Evolutionary conservation across 139 green algal species (phyloP).

Genomic region (Diplosphaera chodatii): DNA sequence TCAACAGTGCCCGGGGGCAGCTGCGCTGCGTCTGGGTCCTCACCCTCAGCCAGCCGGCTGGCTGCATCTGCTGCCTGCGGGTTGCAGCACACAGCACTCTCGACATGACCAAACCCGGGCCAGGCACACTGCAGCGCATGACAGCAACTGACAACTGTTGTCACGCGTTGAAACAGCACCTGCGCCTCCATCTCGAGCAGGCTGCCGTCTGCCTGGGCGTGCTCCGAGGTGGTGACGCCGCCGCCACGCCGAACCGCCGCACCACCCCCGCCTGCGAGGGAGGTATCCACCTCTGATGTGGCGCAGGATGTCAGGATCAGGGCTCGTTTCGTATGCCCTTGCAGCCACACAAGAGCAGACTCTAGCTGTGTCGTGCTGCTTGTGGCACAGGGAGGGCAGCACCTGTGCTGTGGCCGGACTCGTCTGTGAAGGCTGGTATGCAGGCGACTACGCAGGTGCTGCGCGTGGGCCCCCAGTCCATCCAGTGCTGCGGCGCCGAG

Average conservation of each 20-base stretch:
- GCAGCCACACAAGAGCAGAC: no score
- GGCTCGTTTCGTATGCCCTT: no score
- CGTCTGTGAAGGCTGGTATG: constrained; percentile 78
- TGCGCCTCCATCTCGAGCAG: neutral
- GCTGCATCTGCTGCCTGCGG: constrained; percentile 6
- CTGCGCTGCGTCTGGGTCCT: constrained; percentile 22
- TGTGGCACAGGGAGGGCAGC: no score
- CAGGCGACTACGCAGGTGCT: constrained; percentile 88
- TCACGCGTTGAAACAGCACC: no score
- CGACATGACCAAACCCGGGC: no score
- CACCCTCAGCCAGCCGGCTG: constrained; percentile 4
- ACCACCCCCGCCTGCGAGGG: constrained; percentile 20
- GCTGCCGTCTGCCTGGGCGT: constrained; percentile 54
- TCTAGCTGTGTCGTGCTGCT: no score
- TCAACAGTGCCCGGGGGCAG: constrained; percentile 44
- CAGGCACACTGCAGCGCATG: no score
- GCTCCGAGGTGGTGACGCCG: constrained; percentile 60
- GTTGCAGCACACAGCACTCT: no score
- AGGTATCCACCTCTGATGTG: no score
- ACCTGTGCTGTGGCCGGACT: constrained; percentile 41
- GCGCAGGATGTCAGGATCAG: no score
- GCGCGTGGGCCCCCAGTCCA: constrained; percentile 38
- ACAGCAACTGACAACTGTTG: no score
- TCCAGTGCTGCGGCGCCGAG: constrained; percentile 26
- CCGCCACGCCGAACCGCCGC: constrained; percentile 34